phyloP scores from a whole-genome alignment of 768 basidiomycete species.

The Hygrocybe punicea region DNA sequence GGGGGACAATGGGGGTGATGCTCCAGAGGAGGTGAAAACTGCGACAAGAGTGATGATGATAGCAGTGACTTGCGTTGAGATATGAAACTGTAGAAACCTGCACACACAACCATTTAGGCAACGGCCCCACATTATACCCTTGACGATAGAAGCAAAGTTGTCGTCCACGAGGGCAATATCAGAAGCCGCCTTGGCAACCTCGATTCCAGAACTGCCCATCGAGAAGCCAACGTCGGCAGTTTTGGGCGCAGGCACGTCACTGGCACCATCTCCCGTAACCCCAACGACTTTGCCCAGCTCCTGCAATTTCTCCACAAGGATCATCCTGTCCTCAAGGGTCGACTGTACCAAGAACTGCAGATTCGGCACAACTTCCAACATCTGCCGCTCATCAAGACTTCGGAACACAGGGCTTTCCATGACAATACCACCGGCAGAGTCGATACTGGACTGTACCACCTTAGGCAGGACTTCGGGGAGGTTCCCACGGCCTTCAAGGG shows the following conservation, averaged over 20 bases:
- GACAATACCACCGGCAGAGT: constrained; percentile 87
- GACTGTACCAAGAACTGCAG: constrained; percentile 96
- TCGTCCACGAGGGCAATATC: constrained; percentile 99
- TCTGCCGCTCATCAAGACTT: constrained; percentile 62
- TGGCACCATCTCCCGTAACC: constrained; percentile 97
- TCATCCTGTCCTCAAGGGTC: constrained; percentile 94
- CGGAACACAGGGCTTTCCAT: constrained; percentile 98
- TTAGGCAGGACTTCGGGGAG: no score
- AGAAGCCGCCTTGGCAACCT: constrained; percentile 97
- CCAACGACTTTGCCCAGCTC: constrained; percentile 85
- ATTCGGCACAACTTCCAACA: constrained; percentile 81
- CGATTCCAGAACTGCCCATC: constrained; percentile 94
- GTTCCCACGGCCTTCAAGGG: no score
- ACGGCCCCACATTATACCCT: constrained; percentile 98
- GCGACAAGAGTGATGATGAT: constrained; percentile 91
- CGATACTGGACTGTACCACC: constrained; percentile 99
- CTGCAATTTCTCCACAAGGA: constrained; percentile 85
- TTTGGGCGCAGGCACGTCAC: constrained; percentile 95
- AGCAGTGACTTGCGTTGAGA: constrained; percentile 91
- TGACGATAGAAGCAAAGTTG: constrained; percentile 92
- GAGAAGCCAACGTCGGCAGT: constrained; percentile 96
- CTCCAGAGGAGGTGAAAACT: constrained; percentile 72
- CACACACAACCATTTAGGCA: constrained; percentile 96
- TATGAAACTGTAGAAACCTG: constrained; percentile 96
- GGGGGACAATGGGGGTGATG: constrained; percentile 82